phyloP scores from a whole-genome alignment of 139 green algal species.

The Chlamydomonas sphaeroides region DNA sequence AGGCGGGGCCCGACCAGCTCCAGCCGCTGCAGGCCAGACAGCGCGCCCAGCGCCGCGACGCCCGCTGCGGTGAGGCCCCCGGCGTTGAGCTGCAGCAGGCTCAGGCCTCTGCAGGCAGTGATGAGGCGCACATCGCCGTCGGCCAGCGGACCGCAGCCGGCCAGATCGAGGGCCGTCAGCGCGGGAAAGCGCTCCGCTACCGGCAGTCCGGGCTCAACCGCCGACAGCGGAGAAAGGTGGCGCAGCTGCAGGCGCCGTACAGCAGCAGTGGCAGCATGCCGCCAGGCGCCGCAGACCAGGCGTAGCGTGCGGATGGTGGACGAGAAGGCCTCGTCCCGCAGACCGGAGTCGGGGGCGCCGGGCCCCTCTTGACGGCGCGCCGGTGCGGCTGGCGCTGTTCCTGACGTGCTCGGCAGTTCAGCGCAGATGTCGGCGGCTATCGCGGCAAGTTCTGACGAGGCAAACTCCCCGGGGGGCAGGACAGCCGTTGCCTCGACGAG shows the following conservation, averaged over 20 bases:
- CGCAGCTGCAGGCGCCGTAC: background rate
- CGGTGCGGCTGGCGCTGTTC: no score
- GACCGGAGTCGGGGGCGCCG: no score
- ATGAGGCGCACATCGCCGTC: no score
- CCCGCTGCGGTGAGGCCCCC: background rate
- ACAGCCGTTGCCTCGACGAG: no score
- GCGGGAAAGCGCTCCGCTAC: background rate
- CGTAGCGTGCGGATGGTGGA: background rate
- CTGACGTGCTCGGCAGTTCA: no score
- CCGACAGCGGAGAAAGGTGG: background rate
- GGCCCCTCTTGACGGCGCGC: no score
- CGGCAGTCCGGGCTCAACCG: background rate
- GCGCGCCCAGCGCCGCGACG: background rate
- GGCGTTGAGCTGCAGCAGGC: background rate
- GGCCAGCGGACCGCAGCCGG: background rate
- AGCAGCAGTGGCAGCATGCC: background rate
- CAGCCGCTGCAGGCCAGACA: background rate
- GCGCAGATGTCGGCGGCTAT: no score
- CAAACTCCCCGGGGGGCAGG: no score
- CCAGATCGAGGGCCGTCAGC: slow-evolving; percentile 4
- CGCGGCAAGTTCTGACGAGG: no score
- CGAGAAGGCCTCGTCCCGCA: background rate
- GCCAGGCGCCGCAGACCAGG: background rate
- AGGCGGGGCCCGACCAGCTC: background rate
- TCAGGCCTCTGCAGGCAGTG: no score